These are phyloP conservation scores for Akanthomyces lecanii DNA, from an alignment of 2,329 filamentous ascomycete species.

Conservation along the genomic window DNA sequence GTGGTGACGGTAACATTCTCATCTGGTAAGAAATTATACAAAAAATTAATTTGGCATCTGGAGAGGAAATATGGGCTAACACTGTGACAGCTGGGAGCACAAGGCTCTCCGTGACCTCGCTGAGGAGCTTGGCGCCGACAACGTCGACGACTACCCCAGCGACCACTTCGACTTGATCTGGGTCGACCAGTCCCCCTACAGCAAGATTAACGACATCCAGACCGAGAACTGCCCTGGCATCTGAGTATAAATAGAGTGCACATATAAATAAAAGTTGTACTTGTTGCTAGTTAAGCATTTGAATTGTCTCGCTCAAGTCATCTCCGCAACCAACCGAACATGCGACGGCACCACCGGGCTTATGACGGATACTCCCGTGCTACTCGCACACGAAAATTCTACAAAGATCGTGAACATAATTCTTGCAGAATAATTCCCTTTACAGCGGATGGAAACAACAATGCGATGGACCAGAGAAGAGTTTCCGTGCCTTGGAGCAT, in stretches of 20 bases:
- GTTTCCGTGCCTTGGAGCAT: no score
- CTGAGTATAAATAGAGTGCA: background rate
- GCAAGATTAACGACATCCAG: slow-evolving; percentile 38
- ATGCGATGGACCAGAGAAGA: no score
- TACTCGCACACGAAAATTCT: no score
- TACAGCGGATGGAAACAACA: no score
- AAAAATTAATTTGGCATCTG: background rate
- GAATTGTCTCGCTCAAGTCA: background rate
- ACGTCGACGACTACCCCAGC: slow-evolving; percentile 47
- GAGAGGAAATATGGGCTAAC: background rate
- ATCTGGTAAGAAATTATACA: slow-evolving; percentile 39
- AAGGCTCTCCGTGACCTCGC: slow-evolving; percentile 48
- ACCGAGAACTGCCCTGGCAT: slow-evolving; percentile 50
- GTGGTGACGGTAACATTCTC: slow-evolving; percentile 51
- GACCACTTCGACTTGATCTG: slow-evolving; percentile 53
- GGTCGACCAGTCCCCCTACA: slow-evolving; percentile 50
- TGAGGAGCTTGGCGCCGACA: slow-evolving; percentile 45
- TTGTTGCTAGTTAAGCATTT: background rate
- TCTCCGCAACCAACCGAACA: no score
- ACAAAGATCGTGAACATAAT: no score
- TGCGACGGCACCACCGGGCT: no score
- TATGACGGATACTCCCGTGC: no score
- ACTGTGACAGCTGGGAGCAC: slow-evolving; percentile 51
- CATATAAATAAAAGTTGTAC: background rate
- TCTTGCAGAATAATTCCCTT: no score